Conservation (phyloP, 371 early-diverging fungal species). For the Globomyces sp. region DNA sequence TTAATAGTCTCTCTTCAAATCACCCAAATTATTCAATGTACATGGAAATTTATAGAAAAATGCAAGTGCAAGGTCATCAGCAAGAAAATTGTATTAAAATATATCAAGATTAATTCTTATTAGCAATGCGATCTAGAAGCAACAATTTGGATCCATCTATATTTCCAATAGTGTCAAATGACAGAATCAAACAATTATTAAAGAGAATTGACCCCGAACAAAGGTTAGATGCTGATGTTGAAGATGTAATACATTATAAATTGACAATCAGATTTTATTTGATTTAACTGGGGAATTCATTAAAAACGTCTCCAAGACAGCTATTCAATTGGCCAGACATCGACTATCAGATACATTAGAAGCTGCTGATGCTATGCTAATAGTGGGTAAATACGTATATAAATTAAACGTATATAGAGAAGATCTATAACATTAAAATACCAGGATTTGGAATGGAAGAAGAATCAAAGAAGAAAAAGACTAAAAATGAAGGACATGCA, state of each 20-base stretch:
- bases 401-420: constrained; percentile 5
- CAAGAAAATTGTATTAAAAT: no score
- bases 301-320: constrained; percentile 10
- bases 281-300: constrained; percentile 15
- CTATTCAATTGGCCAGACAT: constrained; percentile 5
- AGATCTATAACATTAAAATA: constrained; percentile 15
- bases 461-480: background rate
- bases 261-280: constrained; percentile 6
- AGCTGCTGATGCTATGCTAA: constrained; percentile 6
- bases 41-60: no score
- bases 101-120: no score
- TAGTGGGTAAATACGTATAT: background rate
- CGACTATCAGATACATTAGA: constrained; percentile 9
- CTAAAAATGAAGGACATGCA: constrained; percentile 12
- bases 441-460: constrained; percentile 17
- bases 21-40: no score
- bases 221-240: constrained; percentile 15
- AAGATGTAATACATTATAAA: constrained; percentile 8
- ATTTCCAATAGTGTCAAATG: constrained; percentile 14
- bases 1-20: no score
- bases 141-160: background rate
- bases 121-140: no score
- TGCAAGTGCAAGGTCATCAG: no score
- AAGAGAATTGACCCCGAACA: constrained; percentile 14
- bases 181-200: constrained; percentile 12